Evolutionary conservation across 1,139 yeast genomes (phyloP).

Genomic region (Tardiomyces depauwii): DNA sequence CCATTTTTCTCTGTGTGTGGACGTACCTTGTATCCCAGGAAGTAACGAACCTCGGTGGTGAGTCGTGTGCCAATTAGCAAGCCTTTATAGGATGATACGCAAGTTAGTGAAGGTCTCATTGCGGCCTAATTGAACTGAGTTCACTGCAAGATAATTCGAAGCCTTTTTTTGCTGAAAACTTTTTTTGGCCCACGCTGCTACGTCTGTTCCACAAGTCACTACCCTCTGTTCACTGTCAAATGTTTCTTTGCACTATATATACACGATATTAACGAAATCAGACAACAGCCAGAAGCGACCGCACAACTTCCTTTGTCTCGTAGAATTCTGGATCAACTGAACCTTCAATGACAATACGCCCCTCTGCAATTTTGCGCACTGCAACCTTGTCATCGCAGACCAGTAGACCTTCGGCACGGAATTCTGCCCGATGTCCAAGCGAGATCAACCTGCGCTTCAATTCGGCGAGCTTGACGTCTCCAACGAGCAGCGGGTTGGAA

Average conservation of each 20-base stretch:
- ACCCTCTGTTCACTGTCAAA: too few relatives aligned
- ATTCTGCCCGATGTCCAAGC: constrained; percentile 65
- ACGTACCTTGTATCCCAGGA: too few relatives aligned
- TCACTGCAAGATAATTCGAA: neutral
- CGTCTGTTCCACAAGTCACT: too few relatives aligned
- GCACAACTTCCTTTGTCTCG: constrained; percentile 62
- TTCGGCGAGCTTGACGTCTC: constrained; percentile 80
- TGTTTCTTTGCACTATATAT: too few relatives aligned
- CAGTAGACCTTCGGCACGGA: constrained; percentile 85
- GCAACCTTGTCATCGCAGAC: constrained; percentile 75
- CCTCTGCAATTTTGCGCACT: constrained; percentile 67
- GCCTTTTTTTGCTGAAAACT: neutral
- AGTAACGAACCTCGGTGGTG: too few relatives aligned
- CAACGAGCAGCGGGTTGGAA: constrained; percentile 53
- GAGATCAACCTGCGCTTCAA: constrained; percentile 51
- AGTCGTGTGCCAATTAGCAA: too few relatives aligned
- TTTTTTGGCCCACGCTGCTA: neutral
- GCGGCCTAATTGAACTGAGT: constrained; percentile 1
- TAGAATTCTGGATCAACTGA: constrained; percentile 66
- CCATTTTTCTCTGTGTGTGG: neutral
- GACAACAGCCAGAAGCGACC: constrained; percentile 57
- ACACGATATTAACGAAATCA: constrained; percentile 1
- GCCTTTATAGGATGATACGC: too few relatives aligned
- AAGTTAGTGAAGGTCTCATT: neutral
- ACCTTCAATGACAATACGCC: constrained; percentile 80